Evolutionary conservation across 176 grass and related monocot species (phyloP).

Genomic region (Cenchrus americanus): DNA sequence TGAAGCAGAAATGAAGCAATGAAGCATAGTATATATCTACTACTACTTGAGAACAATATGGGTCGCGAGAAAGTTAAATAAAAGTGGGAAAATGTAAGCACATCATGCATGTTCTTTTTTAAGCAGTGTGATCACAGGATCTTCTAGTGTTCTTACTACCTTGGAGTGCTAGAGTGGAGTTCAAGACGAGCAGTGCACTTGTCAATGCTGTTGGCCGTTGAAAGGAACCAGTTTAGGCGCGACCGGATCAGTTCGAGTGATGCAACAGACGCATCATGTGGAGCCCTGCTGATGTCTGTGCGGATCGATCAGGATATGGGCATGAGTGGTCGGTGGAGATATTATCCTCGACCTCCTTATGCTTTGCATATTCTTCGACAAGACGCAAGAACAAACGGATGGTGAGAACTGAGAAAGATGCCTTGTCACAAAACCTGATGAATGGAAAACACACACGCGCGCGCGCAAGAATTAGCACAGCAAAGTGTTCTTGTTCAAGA

Average conservation of each 20-base stretch:
- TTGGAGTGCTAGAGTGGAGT: neutral
- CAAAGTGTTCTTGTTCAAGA: neutral
- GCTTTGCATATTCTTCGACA: neutral
- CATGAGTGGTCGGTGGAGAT: neutral
- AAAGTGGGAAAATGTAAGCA: neutral
- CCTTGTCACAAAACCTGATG: neutral
- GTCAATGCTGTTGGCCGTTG: slow-evolving; percentile 19
- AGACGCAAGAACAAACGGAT: neutral
- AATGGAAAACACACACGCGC: neutral
- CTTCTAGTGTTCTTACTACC: neutral
- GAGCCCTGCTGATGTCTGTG: neutral
- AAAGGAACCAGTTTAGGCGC: slow-evolving; percentile 5
- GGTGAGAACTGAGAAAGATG: neutral
- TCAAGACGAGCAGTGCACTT: neutral
- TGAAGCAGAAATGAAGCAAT: neutral
- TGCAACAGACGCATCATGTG: slow-evolving; percentile 7
- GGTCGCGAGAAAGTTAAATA: neutral
- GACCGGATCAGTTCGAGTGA: neutral
- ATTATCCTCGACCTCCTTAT: slow-evolving; percentile 6
- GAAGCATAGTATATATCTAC: neutral
- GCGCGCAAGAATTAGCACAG: neutral
- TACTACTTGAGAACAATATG: too few species aligned
- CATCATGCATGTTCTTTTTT: neutral
- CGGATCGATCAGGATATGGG: neutral
- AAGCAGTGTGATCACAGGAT: neutral